A percentile compares a stretch with the other conserved stretches of the same genome.
These are phyloP conservation scores for Cutaneotrichosporon dermatis DNA, from an alignment of 1,284 basidiomycete species.

Conservation along the genomic window DNA sequence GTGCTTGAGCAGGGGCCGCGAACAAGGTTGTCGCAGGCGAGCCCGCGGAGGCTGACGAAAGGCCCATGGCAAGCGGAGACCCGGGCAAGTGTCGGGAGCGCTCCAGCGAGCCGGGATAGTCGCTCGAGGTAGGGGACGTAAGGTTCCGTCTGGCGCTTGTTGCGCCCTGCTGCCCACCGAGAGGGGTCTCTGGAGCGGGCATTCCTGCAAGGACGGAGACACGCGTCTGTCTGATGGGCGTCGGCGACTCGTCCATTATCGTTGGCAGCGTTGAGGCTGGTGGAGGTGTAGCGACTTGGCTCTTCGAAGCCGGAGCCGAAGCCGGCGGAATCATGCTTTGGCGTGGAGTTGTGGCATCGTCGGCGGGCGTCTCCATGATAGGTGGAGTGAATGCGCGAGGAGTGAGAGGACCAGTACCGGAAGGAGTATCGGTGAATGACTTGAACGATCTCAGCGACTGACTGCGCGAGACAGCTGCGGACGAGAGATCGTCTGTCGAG, in stretches of 20 bases:
- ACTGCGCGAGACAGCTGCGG: neutral
- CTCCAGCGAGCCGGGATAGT: neutral
- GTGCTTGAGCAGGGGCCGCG: neutral
- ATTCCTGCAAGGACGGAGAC: conserved; percentile 13
- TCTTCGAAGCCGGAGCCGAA: neutral
- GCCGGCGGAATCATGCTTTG: neutral
- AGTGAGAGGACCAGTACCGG: neutral
- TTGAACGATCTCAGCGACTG: neutral
- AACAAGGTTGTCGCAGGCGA: neutral
- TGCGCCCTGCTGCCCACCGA: neutral
- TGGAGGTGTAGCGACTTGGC: neutral
- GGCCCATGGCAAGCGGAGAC: neutral
- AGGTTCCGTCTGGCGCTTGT: neutral
- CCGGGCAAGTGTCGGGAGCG: neutral
- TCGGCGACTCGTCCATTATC: conserved; percentile 22
- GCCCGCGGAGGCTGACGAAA: neutral
- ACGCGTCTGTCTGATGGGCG: conserved; percentile 11
- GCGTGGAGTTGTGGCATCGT: conserved; percentile 2
- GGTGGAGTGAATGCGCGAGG: neutral
- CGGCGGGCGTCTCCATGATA: conserved; percentile 5
- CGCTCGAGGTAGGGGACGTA: neutral
- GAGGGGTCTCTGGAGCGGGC: neutral
- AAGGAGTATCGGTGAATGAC: neutral
- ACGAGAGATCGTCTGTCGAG: neutral
- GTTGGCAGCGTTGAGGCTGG: conserved; percentile 4